These are phyloP conservation scores for Beauveria medogensis DNA, from an alignment of 2,329 filamentous ascomycete species.

Conservation along the genomic window DNA sequence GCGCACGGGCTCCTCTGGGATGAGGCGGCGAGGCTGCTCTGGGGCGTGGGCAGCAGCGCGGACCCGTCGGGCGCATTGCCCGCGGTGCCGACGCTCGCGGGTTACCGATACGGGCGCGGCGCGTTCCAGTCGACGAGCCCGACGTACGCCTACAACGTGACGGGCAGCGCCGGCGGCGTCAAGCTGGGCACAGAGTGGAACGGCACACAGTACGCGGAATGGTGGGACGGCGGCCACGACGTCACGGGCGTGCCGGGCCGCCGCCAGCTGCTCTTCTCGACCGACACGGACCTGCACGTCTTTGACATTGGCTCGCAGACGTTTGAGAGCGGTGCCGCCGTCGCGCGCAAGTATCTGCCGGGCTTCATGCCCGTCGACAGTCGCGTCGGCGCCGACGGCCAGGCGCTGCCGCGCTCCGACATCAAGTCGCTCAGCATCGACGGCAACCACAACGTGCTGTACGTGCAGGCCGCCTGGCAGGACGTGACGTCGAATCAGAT, in stretches of 20 bases:
- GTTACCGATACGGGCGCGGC: neutral
- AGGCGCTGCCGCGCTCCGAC: constrained; percentile 4
- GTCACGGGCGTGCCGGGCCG: constrained; percentile 2
- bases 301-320: constrained; percentile 10
- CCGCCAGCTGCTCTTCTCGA: constrained; percentile 5
- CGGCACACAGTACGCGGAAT: neutral
- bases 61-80: neutral
- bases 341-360: neutral
- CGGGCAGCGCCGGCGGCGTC: neutral
- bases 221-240: constrained; percentile 9
- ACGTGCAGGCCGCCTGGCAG: constrained; percentile 1
- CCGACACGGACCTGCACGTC: constrained; percentile 6
- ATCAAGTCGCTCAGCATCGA: constrained; percentile 9
- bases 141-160: constrained; percentile 1
- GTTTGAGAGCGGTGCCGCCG: neutral
- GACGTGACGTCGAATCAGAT: constrained; percentile 6
- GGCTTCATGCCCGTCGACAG: constrained; percentile 8
- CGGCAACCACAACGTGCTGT: constrained; percentile 4
- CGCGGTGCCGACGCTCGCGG: neutral
- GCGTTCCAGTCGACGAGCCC: neutral
- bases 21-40: neutral
- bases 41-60: constrained; percentile 1
- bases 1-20: constrained; percentile 8
- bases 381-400: constrained; percentile 2
- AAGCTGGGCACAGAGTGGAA: constrained; percentile 4